These are phyloP conservation scores for Acanthamoeba triangularis DNA, from an alignment of 208 protist genomes.

Conservation along the genomic window DNA sequence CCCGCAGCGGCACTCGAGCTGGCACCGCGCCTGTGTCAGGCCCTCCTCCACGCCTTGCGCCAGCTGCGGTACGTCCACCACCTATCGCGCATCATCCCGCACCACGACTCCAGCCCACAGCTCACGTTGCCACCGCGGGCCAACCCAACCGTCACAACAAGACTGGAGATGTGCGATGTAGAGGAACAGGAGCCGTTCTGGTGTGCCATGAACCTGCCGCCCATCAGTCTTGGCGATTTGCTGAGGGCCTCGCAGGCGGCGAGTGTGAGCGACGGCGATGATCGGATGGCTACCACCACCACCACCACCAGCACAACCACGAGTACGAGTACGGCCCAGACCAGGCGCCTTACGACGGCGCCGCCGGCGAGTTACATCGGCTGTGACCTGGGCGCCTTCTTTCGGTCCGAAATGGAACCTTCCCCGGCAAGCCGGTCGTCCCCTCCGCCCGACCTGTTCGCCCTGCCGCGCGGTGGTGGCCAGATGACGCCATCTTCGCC, in stretches of 20 bases:
- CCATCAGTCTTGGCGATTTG: background rate
- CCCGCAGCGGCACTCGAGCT: background rate
- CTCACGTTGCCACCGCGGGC: background rate
- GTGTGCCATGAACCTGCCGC: background rate
- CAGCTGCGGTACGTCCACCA: background rate
- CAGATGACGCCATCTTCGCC: background rate
- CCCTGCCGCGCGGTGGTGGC: background rate
- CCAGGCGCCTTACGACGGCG: background rate
- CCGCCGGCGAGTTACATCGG: background rate
- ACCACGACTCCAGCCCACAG: background rate
- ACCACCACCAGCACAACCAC: background rate
- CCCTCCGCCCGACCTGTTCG: background rate
- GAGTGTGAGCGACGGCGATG: background rate
- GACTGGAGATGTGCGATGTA: background rate
- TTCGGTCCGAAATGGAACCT: background rate
- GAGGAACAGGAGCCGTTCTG: background rate
- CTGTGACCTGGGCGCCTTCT: background rate
- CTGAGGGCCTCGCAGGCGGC: background rate
- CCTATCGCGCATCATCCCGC: background rate
- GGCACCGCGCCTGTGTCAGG: background rate
- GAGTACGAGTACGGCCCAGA: background rate
- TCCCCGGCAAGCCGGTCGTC: background rate
- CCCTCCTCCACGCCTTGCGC: background rate
- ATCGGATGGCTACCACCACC: background rate
- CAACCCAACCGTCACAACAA: background rate